Percentiles rank a stretch among this genome's conserved stretches.
Conservation (phyloP, 352 stramenopile genomes). For the Pythium insidiosum region DNA sequence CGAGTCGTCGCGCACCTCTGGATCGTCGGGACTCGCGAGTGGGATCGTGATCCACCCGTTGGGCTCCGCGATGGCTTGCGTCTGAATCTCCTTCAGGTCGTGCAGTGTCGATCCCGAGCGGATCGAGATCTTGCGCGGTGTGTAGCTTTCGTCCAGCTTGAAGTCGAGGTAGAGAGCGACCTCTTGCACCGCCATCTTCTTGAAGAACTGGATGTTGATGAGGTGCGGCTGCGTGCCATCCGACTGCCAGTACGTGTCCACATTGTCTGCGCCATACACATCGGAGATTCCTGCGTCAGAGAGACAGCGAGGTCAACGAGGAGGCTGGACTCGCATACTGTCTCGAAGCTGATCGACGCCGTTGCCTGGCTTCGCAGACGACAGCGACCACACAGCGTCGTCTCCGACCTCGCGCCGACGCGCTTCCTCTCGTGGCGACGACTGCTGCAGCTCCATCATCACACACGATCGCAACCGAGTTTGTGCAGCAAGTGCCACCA, state of each 20-base stretch:
- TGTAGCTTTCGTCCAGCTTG: slow-evolving; percentile 98
- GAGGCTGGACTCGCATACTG: slow-evolving; percentile 34
- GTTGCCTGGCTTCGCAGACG: slow-evolving; percentile 96
- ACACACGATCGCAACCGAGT: no score
- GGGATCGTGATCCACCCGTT: slow-evolving; percentile 93
- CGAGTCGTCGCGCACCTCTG: slow-evolving; percentile 18
- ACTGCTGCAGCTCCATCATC: no score
- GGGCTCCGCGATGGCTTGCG: slow-evolving; percentile 90
- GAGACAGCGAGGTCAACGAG: no score
- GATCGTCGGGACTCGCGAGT: slow-evolving; percentile 41
- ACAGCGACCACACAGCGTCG: slow-evolving; percentile 94
- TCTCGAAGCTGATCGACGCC: slow-evolving; percentile 96
- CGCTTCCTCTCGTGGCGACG: no score
- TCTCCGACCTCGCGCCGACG: slow-evolving; percentile 73
- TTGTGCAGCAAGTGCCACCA: no score
- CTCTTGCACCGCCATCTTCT: slow-evolving; percentile 91
- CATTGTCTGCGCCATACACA: slow-evolving; percentile 54
- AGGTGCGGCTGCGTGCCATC: slow-evolving; percentile 92
- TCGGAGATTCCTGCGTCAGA: no score
- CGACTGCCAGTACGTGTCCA: slow-evolving; percentile 98
- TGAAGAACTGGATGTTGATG: slow-evolving; percentile 97
- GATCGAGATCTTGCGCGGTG: slow-evolving; percentile 93
- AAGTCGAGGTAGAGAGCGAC: slow-evolving; percentile 97
- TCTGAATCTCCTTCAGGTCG: slow-evolving; percentile 92
- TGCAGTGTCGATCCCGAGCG: slow-evolving; percentile 90